Evolutionary conservation across 352 stramenopile genomes (phyloP).

Genomic region (Blastocystis sp.): DNA sequence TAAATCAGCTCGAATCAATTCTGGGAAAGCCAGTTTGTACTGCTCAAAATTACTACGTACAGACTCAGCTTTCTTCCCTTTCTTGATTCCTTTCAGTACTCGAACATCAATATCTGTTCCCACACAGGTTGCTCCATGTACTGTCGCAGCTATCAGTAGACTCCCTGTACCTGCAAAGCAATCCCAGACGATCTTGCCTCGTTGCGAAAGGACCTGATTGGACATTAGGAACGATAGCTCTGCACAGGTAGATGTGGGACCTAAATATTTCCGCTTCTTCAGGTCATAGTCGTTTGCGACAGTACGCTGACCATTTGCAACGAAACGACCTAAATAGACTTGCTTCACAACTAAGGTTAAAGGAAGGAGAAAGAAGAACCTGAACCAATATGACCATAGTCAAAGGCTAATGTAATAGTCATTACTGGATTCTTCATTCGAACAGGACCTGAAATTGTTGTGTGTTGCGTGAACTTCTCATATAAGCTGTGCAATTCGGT

Average conservation of each 20-base stretch:
- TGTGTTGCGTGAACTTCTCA: slow-evolving; percentile 68
- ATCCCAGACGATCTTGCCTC: slow-evolving; percentile 76
- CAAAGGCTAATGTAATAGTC: slow-evolving; percentile 72
- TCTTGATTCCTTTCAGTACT: slow-evolving; percentile 81
- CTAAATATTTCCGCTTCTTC: slow-evolving; percentile 80
- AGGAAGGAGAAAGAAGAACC: slow-evolving; percentile 56
- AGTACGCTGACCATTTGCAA: slow-evolving; percentile 64
- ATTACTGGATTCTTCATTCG: slow-evolving; percentile 71
- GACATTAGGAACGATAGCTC: slow-evolving; percentile 92
- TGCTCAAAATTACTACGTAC: slow-evolving; percentile 81
- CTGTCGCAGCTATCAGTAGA: slow-evolving; percentile 85
- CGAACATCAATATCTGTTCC: slow-evolving; percentile 91
- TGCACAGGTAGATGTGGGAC: slow-evolving; percentile 90
- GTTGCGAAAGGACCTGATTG: slow-evolving; percentile 69
- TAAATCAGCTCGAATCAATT: slow-evolving; percentile 86
- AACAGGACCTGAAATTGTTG: slow-evolving; percentile 73
- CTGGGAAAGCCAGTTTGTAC: slow-evolving; percentile 82
- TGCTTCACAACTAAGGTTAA: slow-evolving; percentile 61
- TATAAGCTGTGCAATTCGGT: slow-evolving; percentile 69
- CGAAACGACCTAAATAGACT: slow-evolving; percentile 68
- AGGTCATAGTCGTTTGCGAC: slow-evolving; percentile 80
- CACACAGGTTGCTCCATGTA: slow-evolving; percentile 82
- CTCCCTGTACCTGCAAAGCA: slow-evolving; percentile 91
- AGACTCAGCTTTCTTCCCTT: slow-evolving; percentile 67
- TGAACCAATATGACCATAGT: slow-evolving; percentile 71